Evolutionary conservation across 2,329 filamentous ascomycete genomes (phyloP).

Genomic region (Hypoxylon sp.): DNA sequence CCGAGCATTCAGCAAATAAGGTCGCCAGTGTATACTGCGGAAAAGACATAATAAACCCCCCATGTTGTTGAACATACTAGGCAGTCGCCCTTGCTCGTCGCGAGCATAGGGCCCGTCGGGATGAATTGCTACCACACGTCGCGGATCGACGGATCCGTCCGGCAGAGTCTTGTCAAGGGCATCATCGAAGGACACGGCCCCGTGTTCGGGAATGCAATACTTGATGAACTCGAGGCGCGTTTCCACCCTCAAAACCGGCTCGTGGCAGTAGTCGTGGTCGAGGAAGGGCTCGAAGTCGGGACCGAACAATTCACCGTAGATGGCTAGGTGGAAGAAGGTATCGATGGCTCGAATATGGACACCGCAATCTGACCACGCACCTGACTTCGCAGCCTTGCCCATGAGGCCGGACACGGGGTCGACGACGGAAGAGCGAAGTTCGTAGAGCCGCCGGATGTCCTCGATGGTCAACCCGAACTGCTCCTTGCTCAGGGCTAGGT

Average conservation of each 20-base stretch:
- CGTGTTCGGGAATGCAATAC: conserved; percentile 32
- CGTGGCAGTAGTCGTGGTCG: too few species aligned
- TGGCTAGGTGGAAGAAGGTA: conserved; percentile 32
- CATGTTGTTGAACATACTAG: conserved; percentile 31
- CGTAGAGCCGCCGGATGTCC: conserved; percentile 35
- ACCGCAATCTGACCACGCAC: too few species aligned
- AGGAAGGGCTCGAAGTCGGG: conserved; percentile 36
- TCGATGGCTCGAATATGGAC: too few species aligned
- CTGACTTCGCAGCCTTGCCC: too few species aligned
- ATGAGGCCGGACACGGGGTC: conserved; percentile 34
- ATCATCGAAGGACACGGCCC: neutral
- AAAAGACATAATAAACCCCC: conserved; percentile 20
- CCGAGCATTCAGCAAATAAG: conserved; percentile 20
- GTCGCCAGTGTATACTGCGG: conserved; percentile 17
- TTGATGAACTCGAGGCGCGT: conserved; percentile 39
- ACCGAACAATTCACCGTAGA: conserved; percentile 42
- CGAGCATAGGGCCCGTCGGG: conserved; percentile 3
- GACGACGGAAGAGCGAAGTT: conserved; percentile 32
- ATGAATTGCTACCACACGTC: neutral
- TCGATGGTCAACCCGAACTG: conserved; percentile 36
- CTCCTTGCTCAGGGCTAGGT: conserved; percentile 26
- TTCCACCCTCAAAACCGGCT: conserved; percentile 22
- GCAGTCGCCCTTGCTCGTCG: too few species aligned
- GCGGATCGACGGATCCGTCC: neutral
- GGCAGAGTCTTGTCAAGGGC: neutral